Evolutionary conservation across 1,284 basidiomycete genomes (phyloP), one percentile per base, ranked within the genome.

Genomic region (Afroboletus lepidellus): DNA sequence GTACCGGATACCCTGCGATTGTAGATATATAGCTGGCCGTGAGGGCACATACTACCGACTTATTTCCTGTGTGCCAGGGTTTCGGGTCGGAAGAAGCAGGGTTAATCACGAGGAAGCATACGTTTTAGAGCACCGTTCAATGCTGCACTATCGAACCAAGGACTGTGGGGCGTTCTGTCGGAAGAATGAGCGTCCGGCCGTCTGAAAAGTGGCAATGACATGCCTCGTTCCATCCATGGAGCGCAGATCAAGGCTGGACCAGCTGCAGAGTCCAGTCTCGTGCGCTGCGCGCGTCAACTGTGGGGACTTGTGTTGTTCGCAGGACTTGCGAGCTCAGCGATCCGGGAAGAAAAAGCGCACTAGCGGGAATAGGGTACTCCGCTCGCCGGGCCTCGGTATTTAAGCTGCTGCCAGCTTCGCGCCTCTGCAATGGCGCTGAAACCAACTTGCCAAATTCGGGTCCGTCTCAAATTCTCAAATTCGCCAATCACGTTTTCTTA

Each of bases 21-120:
- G 90, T 92, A 41, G 89, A 90, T 57, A 91, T 81, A 69, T 89
- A 88, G 65, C 88, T 90, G 52, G 89, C 89, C 48, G 86, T 84
- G 59, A 91, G 78, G 48, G 90, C 89, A 67, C 87, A 90, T 46
- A 87, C 87, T 65, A 89, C 84, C 33, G 89, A 84, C 72, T 90
- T 91, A 73, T 92, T 85, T 58, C 76, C 88, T 90, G 67, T 33
- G 16, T 32, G 34, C 21, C 30, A 49, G 29, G 8, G 37, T 45
- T 41, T 58, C 44, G 37, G 23, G 43, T 37, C 54, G 49, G 57
- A 44, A 46, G 50, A 53, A 52, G 55, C 3, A 33, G 27, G 36
- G 41, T 43, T 29, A 54, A 25, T 32, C 45, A 46, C 41, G 46
- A 50, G 13, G 27, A 36, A 46, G 52, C 70, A 47, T 78, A 88